Conservation (phyloP, 805 yeast species). For the Barnettozyma californica region DNA sequence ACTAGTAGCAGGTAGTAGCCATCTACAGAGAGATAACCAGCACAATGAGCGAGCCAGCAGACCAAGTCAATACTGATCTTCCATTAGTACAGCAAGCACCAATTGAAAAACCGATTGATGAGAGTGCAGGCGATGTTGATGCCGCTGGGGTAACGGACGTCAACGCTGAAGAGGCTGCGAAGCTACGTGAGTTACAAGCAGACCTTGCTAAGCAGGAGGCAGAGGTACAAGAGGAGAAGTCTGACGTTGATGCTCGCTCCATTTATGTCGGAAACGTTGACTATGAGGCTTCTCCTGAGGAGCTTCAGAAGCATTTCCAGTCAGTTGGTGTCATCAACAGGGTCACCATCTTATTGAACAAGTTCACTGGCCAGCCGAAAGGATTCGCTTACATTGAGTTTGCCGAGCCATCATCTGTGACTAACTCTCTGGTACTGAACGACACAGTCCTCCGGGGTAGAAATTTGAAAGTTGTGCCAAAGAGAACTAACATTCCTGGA, state of each 20-base stretch:
- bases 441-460: conserved; percentile 66
- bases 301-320: conserved; percentile 68
- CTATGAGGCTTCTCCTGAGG: conserved; percentile 72
- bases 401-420: conserved; percentile 58
- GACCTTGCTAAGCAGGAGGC: conserved; percentile 38
- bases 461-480: conserved; percentile 65
- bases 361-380: conserved; percentile 73
- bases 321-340: conserved; percentile 70
- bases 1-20: neutral
- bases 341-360: conserved; percentile 71
- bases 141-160: conserved; percentile 1
- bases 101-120: neutral
- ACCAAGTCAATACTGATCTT: conserved; percentile 3
- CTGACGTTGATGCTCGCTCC: conserved; percentile 70
- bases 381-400: conserved; percentile 88
- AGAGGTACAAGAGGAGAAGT: conserved; percentile 41
- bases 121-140: neutral
- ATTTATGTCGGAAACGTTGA: conserved; percentile 84
- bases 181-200: conserved; percentile 53
- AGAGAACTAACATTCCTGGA: conserved; percentile 81
- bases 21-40: neutral
- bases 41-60: conserved; percentile 11
- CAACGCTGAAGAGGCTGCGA: conserved; percentile 52
- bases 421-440: conserved; percentile 59
- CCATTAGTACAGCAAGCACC: conserved; percentile 2